Evolutionary conservation across 805 yeast species (phyloP).

Genomic region (Yarrowia sp.): DNA sequence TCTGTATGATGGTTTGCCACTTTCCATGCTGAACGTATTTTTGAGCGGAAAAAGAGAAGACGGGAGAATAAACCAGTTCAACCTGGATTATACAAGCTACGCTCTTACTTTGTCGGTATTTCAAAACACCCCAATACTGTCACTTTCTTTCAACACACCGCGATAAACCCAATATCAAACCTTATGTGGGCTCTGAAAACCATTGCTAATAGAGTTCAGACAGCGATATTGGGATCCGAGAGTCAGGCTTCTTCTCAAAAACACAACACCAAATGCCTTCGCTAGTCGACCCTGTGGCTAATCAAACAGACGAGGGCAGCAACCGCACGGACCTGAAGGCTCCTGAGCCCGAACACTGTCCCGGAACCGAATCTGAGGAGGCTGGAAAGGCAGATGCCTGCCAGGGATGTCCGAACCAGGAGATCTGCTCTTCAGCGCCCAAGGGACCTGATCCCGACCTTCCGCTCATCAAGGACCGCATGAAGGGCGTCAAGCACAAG

Average conservation of each 20-base stretch:
- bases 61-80: too few species aligned
- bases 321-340: conserved; percentile 39
- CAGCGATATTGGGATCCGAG: too few species aligned
- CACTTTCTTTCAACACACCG: too few species aligned
- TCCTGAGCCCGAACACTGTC: conserved; percentile 96
- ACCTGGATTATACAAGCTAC: too few species aligned
- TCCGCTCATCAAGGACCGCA: conserved; percentile 65
- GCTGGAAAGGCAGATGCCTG: conserved; percentile 97
- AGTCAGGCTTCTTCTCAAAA: too few species aligned
- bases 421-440: conserved; percentile 74
- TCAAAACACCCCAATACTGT: too few species aligned
- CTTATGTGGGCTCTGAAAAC: neutral
- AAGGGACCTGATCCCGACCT: conserved; percentile 96
- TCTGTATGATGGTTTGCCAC: too few species aligned
- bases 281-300: conserved; percentile 20
- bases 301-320: conserved; percentile 6
- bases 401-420: conserved; percentile 90
- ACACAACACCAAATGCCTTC: neutral
- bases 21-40: too few species aligned
- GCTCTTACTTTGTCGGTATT: too few species aligned
- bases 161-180: neutral
- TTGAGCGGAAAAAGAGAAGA: too few species aligned
- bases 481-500: conserved; percentile 70
- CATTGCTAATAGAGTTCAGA: conserved; percentile 14
- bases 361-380: conserved; percentile 91